These are phyloP conservation scores for Candida bentonensis DNA, from an alignment of 805 yeast species.

Conservation along the genomic window DNA sequence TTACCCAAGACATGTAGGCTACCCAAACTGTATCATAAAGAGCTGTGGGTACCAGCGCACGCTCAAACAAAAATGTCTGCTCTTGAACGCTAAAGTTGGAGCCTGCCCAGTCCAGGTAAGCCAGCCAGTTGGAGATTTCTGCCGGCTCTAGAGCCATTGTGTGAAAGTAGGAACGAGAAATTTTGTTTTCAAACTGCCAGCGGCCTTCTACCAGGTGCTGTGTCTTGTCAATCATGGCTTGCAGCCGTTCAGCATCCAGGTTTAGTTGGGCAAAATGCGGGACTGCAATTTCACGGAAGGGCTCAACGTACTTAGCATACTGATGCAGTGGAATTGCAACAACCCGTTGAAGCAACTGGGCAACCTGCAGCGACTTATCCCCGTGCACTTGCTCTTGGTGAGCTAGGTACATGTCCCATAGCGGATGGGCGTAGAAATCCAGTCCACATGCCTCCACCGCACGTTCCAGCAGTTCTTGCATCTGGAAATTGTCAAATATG, in stretches of 20 bases:
- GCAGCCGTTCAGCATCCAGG: conserved; percentile 3
- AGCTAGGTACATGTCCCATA: conserved; percentile 71
- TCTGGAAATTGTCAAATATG: conserved; percentile 2
- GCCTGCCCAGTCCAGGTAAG: conserved; percentile 47
- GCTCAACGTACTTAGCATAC: conserved; percentile 63
- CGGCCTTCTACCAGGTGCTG: conserved; percentile 40
- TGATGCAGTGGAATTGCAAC: conserved; percentile 61
- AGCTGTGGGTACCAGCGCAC: conserved; percentile 48
- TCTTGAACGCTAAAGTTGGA: conserved; percentile 16
- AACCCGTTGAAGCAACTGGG: conserved; percentile 21
- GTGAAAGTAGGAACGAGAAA: conserved; percentile 48
- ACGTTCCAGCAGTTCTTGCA: conserved; percentile 24
- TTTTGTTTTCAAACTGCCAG: conserved; percentile 64
- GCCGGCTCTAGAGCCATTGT: conserved; percentile 31
- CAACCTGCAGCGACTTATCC: conserved; percentile 22
- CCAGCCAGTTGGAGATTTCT: conserved; percentile 42
- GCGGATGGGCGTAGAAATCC: conserved; percentile 59
- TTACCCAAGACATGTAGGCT: conserved; percentile 43
- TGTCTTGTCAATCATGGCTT: conserved; percentile 28
- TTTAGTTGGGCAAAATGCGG: conserved; percentile 1
- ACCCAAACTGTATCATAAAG: conserved; percentile 53
- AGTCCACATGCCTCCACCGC: conserved; percentile 45
- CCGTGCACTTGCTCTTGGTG: conserved; percentile 34
- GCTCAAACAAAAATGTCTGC: conserved; percentile 43
- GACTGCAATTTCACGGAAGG: conserved; percentile 8